Evolutionary conservation across 257 asterid species (phyloP).

Genomic region (Capsicum pubescens): DNA sequence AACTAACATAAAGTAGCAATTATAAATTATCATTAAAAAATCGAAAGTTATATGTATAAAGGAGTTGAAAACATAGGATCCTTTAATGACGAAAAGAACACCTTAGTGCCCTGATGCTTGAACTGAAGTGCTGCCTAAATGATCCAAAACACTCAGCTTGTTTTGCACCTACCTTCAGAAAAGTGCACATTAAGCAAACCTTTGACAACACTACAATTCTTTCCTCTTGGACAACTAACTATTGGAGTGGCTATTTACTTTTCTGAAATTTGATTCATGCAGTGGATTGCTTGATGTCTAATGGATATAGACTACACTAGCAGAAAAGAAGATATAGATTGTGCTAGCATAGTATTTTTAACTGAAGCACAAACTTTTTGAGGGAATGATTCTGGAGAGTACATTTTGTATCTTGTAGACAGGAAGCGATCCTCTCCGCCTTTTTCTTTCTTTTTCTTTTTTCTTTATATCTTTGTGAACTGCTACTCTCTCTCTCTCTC

Average conservation of each 20-base stretch:
- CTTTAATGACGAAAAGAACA: neutral
- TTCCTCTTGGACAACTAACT: neutral
- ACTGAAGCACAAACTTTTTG: conserved; percentile 9
- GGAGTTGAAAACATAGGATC: neutral
- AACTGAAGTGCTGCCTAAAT: neutral
- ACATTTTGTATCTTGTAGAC: neutral
- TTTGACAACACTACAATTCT: conserved; percentile 2
- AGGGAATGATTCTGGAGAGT: neutral
- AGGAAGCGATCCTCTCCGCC: neutral
- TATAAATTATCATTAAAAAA: neutral
- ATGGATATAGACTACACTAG: neutral
- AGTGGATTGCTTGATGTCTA: neutral
- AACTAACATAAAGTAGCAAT: neutral
- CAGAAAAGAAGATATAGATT: conserved; percentile 14
- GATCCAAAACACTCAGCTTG: neutral
- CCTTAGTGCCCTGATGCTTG: neutral
- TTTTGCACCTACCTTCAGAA: conserved; percentile 7
- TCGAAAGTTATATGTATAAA: neutral
- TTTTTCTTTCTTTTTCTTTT: neutral
- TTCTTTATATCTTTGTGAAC: neutral
- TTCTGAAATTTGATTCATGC: conserved; percentile 2
- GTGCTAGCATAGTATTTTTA: neutral
- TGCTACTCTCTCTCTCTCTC: neutral
- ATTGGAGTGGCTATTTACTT: neutral
- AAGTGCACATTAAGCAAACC: neutral